Percentiles rank a stretch among this genome's conserved stretches.
Conservation (phyloP, 2,329 filamentous ascomycete species). For the Aspergillus ochraceus region DNA sequence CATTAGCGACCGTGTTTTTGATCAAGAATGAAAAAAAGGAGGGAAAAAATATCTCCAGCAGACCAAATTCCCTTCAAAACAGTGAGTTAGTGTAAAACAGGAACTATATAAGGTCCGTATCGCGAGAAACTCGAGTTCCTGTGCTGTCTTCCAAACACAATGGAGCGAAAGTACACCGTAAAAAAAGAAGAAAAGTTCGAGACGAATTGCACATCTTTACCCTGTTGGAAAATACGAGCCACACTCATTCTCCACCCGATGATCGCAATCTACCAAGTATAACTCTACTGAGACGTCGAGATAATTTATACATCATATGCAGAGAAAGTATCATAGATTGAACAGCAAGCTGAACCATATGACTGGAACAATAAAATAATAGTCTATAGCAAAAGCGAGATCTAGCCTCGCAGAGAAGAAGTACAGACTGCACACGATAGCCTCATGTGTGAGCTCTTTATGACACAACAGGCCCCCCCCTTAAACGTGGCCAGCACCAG, state of each 20-base stretch:
- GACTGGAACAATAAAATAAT: no score
- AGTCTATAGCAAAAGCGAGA: neutral
- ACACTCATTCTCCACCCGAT: neutral
- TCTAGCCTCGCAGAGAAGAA: neutral
- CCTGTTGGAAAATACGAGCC: neutral
- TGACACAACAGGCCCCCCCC: neutral
- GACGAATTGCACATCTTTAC: neutral
- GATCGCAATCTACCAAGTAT: neutral
- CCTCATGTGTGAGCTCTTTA: neutral
- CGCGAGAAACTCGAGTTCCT: no score
- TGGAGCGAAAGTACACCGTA: no score
- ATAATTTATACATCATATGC: neutral
- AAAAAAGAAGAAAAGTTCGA: no score
- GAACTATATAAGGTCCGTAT: no score
- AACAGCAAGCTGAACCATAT: neutral
- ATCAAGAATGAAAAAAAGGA: no score
- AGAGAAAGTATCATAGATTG: neutral
- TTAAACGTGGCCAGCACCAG: constrained; percentile 51
- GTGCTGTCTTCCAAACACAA: no score
- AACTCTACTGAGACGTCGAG: neutral
- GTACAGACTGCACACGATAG: neutral
- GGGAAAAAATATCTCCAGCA: no score
- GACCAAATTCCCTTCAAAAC: no score
- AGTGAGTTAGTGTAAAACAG: no score
- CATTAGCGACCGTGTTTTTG: no score